Conservation (phyloP, 2,329 filamentous ascomycete species). For the Albophoma yamanashiensis region DNA sequence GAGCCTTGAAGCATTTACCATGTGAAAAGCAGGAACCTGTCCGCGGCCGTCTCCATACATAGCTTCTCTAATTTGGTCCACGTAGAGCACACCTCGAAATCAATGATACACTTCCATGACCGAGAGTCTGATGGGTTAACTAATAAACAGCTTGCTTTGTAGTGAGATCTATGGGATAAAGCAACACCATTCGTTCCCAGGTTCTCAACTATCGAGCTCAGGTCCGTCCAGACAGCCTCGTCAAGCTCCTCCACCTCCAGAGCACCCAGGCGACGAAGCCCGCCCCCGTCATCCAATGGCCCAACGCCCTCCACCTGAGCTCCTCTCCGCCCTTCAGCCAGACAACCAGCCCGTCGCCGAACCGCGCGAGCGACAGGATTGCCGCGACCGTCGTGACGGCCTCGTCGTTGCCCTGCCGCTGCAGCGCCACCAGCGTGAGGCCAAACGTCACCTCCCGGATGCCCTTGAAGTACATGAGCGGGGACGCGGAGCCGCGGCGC, state of each 20-base stretch:
- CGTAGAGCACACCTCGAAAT: background rate
- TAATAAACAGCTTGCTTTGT: background rate
- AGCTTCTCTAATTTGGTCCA: background rate
- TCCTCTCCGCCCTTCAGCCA: slow-evolving; percentile 18
- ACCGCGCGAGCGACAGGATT: slow-evolving; percentile 16
- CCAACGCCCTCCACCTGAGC: slow-evolving; percentile 10
- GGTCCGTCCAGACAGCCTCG: no score
- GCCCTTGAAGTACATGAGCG: slow-evolving; percentile 24
- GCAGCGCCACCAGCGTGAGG: slow-evolving; percentile 14
- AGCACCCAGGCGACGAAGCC: slow-evolving; percentile 15
- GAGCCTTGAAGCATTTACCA: background rate
- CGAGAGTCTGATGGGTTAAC: background rate
- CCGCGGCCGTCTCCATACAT: background rate
- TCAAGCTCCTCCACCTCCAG: slow-evolving; percentile 9
- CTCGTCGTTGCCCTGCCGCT: slow-evolving; percentile 15
- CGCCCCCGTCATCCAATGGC: slow-evolving; percentile 15
- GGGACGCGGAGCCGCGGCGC: slow-evolving; percentile 9
- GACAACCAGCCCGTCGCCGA: slow-evolving; percentile 21
- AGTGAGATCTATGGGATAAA: background rate
- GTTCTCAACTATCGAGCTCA: background rate
- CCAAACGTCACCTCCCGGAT: slow-evolving; percentile 22
- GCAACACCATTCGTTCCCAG: no score
- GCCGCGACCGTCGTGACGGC: slow-evolving; percentile 18
- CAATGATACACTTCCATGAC: background rate
- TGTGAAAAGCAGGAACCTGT: background rate